phyloP scores from a whole-genome alignment of 2,329 filamentous ascomycete genomes.

The Venturia pyrina region DNA sequence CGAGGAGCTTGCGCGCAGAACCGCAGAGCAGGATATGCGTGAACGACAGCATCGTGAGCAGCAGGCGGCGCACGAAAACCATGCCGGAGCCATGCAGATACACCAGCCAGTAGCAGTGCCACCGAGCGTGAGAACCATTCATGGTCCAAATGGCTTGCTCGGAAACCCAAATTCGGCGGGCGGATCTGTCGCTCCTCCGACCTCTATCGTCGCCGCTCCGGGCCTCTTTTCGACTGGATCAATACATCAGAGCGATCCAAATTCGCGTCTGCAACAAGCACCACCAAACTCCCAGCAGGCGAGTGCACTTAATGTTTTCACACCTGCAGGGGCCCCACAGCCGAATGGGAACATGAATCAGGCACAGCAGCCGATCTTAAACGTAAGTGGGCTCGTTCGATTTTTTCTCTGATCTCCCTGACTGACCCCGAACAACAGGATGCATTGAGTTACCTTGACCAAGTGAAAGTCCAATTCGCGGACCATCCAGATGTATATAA shows the following conservation, averaged over 20 bases:
- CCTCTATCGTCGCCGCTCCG: conserved; percentile 1
- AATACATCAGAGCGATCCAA: neutral
- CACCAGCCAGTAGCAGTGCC: conserved; percentile 79
- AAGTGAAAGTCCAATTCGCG: conserved; percentile 96
- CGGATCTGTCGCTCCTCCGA: neutral
- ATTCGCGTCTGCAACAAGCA: neutral
- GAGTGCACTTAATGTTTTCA: neutral
- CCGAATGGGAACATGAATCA: conserved; percentile 50
- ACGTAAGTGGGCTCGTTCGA: conserved; percentile 39
- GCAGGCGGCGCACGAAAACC: conserved; percentile 61
- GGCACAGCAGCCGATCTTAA: conserved; percentile 76
- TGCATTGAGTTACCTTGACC: conserved; percentile 91
- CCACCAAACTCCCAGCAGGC: neutral
- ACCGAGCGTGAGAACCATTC: conserved; percentile 69
- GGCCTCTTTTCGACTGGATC: conserved; percentile 27
- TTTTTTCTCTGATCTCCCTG: neutral
- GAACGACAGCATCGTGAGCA: conserved; percentile 48
- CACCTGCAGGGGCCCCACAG: neutral
- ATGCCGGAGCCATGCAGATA: conserved; percentile 77
- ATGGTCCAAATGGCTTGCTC: conserved; percentile 83
- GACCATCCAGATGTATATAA: conserved; percentile 98
- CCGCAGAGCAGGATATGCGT: conserved; percentile 45
- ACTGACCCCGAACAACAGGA: conserved; percentile 35
- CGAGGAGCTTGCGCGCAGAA: conserved; percentile 29
- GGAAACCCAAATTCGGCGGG: conserved; percentile 17